Conservation (phyloP, 371 early-diverging fungal genomes). For the Apophysomyces variabilis region DNA sequence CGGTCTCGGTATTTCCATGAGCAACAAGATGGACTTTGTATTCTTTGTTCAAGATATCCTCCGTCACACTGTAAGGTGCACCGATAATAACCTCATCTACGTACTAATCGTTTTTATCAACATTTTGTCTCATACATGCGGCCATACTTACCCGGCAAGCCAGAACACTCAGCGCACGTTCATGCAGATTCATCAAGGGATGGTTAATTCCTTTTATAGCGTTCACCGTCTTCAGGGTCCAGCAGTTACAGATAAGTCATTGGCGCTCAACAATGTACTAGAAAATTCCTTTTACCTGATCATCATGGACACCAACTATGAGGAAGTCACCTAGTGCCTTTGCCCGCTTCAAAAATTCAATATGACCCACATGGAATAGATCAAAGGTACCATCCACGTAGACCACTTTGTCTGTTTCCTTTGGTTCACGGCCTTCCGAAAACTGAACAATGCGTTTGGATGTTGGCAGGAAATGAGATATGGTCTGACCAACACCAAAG, state of each 20-base stretch:
- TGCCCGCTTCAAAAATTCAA: constrained; percentile 90
- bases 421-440: constrained; percentile 80
- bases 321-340: constrained; percentile 87
- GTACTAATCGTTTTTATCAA: constrained; percentile 54
- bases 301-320: constrained; percentile 94
- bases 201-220: constrained; percentile 86
- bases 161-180: constrained; percentile 87
- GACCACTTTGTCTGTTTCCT: constrained; percentile 68
- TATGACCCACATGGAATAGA: constrained; percentile 96
- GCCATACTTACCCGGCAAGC: constrained; percentile 74
- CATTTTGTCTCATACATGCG: background rate
- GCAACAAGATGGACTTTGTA: constrained; percentile 83
- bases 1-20: constrained; percentile 71
- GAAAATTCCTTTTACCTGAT: constrained; percentile 54
- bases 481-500: constrained; percentile 59
- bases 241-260: no score
- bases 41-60: constrained; percentile 78
- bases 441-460: constrained; percentile 87
- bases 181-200: constrained; percentile 94
- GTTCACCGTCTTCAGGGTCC: constrained; percentile 69
- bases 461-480: constrained; percentile 89
- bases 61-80: constrained; percentile 85
- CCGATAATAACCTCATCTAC: constrained; percentile 92
- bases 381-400: constrained; percentile 98
- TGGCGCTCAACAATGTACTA: no score